Percentiles rank a stretch among this genome's conserved stretches.
Evolutionary conservation across 2,329 filamentous ascomycete species (phyloP).

Genomic region (Seiridium unicorne): DNA sequence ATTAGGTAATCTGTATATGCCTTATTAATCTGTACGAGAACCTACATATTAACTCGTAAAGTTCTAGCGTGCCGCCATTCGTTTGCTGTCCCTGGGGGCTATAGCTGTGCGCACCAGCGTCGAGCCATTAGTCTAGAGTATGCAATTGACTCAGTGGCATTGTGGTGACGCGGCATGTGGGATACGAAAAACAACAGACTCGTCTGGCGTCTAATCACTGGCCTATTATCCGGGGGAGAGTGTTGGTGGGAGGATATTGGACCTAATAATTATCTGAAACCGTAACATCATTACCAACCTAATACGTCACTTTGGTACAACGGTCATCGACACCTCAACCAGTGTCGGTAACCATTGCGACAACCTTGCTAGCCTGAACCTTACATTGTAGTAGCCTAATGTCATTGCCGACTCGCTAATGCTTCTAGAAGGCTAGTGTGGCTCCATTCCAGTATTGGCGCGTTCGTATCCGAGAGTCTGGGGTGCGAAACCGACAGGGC

Average conservation of each 20-base stretch:
- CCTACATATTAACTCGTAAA: too few species aligned
- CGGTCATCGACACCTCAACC: too few species aligned
- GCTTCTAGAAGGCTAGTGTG: slow-evolving; percentile 4
- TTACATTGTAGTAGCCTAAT: neutral
- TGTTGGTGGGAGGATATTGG: neutral
- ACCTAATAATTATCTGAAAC: too few species aligned
- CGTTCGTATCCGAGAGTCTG: neutral
- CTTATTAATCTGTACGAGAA: too few species aligned
- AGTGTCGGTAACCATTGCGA: neutral
- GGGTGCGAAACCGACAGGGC: slow-evolving; percentile 7
- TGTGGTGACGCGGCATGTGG: neutral
- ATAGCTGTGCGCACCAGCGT: too few species aligned
- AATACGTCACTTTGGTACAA: too few species aligned
- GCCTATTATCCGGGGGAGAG: neutral
- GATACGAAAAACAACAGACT: neutral
- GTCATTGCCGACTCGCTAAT: neutral
- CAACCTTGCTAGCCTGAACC: neutral
- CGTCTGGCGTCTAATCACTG: neutral
- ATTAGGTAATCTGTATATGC: too few species aligned
- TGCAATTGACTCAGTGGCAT: neutral
- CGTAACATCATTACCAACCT: too few species aligned
- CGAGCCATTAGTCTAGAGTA: neutral
- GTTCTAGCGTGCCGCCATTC: neutral
- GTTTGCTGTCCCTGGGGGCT: neutral
- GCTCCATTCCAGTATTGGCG: neutral